Base-by-base conservation (phyloP, 148 eudicot genomes). In the Amaranthus cruentus region DNA sequence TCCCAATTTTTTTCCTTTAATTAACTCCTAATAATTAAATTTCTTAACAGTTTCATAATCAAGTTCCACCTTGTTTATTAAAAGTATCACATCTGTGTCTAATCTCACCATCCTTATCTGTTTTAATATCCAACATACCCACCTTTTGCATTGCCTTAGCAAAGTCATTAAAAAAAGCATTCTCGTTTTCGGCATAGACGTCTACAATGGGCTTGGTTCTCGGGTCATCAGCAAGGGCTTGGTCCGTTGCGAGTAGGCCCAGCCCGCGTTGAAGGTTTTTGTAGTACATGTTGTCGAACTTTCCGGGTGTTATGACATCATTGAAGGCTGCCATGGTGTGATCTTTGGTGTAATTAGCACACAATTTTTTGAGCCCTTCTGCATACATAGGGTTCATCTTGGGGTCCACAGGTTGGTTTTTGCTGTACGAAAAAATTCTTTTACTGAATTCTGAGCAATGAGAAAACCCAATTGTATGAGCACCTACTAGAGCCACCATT, bases 391-490 rank as follows among this genome's bases (percentile, higher is more conserved):
- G 88, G 86, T 90, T 87, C 75, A 81, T 57, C 0, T 74, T 74
- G 1, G 95, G 96, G 80, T 89, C 92, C 12, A 11, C 1, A 14
- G 81, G 67, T 6, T 87, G 63, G 1, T 60, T 67, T n/a, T 70
- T 75, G 75, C 85, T 84, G 82, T 65, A 85, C 7, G 83, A 63
- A 84, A 81, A 87, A 80, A 90, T 83, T 11, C 97, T 70, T n/a
- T 80, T 48, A 73, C 89, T 83, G 77, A 92, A 92, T 66, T 92
- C 86, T 7, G 66, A 55, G 82, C 90, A 92, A 68, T 90, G 95
- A 0, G 96, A 88, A 84, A 92, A 88, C 2, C 95, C 97, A 28
- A 89, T 80, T n/a, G 92, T 92, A 78, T 92, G 95, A 9, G 95
- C 90, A 0, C 97, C 95, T 7, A 83, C 62, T 43, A 89, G 68